A percentile compares a stretch with the other conserved stretches of the same genome.
Evolutionary conservation across 2,329 filamentous ascomycete species (phyloP).

Genomic region (Alternaria novae-zelandiae): DNA sequence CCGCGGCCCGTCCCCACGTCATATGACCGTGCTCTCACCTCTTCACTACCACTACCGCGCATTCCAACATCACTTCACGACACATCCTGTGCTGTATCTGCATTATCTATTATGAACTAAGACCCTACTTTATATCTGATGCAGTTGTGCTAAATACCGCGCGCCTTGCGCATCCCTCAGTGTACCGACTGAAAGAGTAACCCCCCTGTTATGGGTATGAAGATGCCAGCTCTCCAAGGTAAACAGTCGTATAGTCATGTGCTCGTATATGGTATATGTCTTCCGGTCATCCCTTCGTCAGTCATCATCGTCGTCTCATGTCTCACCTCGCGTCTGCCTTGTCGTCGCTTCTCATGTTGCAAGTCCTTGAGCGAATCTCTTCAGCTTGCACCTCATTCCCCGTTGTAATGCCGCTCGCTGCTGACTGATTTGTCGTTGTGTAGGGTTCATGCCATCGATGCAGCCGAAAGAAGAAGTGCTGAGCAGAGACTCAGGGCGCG

Average conservation of each 20-base stretch:
- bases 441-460: slow-evolving; percentile 40
- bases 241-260: not conserved
- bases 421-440: slow-evolving; percentile 35
- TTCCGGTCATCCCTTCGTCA: not conserved
- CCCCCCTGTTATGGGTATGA: not conserved
- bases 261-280: not conserved
- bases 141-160: not conserved
- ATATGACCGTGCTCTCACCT: slow-evolving; percentile 8
- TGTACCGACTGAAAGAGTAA: not conserved
- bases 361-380: slow-evolving; percentile 33
- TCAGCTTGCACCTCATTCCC: slow-evolving; percentile 37
- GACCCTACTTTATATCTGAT: not conserved
- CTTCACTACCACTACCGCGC: not conserved
- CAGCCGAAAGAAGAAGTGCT: slow-evolving; percentile 46
- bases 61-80: not conserved
- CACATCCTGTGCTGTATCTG: not conserved
- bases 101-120: not conserved
- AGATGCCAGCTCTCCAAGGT: slow-evolving; percentile 2
- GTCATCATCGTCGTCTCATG: not conserved
- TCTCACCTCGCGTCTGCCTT: not conserved
- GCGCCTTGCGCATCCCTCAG: not conserved
- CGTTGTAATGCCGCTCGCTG: slow-evolving; percentile 27
- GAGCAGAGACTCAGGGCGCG: slow-evolving; percentile 36
- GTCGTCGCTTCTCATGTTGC: slow-evolving; percentile 14
- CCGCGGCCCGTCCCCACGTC: slow-evolving; percentile 32